Conservation (phyloP, 2,329 filamentous ascomycete species). For the Alternaria gaisen region DNA sequence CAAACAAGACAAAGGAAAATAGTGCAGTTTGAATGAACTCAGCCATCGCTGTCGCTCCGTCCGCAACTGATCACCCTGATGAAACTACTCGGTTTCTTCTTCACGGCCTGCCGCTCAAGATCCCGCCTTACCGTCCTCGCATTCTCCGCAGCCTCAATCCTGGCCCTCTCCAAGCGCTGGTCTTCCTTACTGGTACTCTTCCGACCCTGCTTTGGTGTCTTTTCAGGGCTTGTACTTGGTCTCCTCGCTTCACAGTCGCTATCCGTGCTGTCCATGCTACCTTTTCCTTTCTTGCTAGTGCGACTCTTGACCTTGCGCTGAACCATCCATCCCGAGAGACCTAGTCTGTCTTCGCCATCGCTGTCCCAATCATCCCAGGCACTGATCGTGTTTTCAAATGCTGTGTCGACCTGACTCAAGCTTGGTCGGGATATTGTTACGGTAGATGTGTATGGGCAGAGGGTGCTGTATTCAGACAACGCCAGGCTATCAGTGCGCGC, state of each 20-base stretch:
- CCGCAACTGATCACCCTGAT: conserved; percentile 48
- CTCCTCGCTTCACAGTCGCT: conserved; percentile 13
- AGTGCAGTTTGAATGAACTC: background rate
- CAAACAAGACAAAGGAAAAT: background rate
- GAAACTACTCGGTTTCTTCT: conserved; percentile 38
- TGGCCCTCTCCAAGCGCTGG: conserved; percentile 2
- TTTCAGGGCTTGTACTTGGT: conserved; percentile 5
- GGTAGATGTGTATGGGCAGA: conserved; percentile 32
- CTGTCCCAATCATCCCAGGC: conserved; percentile 51
- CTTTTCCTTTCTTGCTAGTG: conserved; percentile 19
- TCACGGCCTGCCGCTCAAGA: conserved; percentile 8
- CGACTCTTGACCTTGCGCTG: conserved; percentile 17
- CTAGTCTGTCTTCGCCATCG: conserved; percentile 40
- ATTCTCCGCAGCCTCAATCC: conserved; percentile 8
- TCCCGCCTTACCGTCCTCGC: conserved; percentile 11
- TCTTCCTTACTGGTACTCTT: conserved; percentile 17
- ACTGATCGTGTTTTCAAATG: conserved; percentile 41
- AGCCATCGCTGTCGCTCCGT: conserved; percentile 20
- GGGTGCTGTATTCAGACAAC: conserved; percentile 38
- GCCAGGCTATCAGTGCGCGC: conserved; percentile 39
- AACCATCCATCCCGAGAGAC: conserved; percentile 40
- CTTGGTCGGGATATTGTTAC: conserved; percentile 27
- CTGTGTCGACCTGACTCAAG: conserved; percentile 32
- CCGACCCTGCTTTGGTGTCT: background rate
- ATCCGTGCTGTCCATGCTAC: conserved; percentile 25